Evolutionary conservation across 2,329 filamentous ascomycete genomes (phyloP).

Genomic region (Cryphonectria naterciae): DNA sequence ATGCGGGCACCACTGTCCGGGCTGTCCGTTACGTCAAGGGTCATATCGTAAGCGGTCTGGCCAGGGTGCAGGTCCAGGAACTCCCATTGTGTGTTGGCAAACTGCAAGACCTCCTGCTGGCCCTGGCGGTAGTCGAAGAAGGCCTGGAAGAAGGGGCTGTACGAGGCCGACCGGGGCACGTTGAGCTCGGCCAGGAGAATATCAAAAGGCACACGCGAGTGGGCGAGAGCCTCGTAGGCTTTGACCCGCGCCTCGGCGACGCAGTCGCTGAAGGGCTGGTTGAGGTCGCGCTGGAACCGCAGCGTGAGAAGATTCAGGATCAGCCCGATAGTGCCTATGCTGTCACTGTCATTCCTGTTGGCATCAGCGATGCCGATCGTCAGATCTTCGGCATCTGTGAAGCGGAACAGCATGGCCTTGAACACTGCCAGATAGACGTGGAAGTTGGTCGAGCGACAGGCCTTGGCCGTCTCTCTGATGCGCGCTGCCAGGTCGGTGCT

Average conservation of each 20-base stretch:
- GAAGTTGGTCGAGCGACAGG: constrained; percentile 38
- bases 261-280: constrained; percentile 29
- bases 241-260: constrained; percentile 33
- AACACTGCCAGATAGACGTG: constrained; percentile 51
- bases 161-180: constrained; percentile 41
- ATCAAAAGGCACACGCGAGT: constrained; percentile 54
- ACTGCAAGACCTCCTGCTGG: not conserved
- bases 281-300: constrained; percentile 36
- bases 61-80: constrained; percentile 12
- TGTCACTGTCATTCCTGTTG: constrained; percentile 42
- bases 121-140: constrained; percentile 38
- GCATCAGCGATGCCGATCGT: constrained; percentile 54
- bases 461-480: not conserved
- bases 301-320: constrained; percentile 55
- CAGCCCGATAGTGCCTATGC: constrained; percentile 46
- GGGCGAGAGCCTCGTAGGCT: constrained; percentile 41
- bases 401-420: constrained; percentile 41
- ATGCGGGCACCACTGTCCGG: constrained; percentile 26
- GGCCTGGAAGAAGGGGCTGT: constrained; percentile 54
- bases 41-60: constrained; percentile 37
- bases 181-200: constrained; percentile 49
- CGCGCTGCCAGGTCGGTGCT: not conserved
- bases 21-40: constrained; percentile 44
- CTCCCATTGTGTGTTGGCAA: not conserved
- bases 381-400: constrained; percentile 43